Base-by-base conservation (phyloP, 169 alveolate species). In the Plasmodium gaboni region DNA sequence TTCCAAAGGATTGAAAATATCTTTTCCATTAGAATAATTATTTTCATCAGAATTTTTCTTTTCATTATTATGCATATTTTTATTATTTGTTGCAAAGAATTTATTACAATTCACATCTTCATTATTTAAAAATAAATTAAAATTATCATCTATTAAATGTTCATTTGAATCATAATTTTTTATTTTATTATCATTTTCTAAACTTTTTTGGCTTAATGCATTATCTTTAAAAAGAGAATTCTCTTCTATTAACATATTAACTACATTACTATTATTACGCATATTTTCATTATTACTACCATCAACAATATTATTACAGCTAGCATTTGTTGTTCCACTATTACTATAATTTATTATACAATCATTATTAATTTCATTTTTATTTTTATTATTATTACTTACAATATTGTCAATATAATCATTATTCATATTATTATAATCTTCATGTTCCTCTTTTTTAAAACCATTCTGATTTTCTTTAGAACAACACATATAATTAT, bases 101-200 rank as follows among this genome's bases (percentile, higher is more conserved):
- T 19, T 72, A 5, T 19, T 57, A 28, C 19, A 53, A 38, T 26
- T 13, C 12, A 72, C 10, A 2, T 72, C 70, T 12, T 57, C 78
- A 64, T 22, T 46, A 17, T 51, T 50, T 50, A 65, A 28, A 53
- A 64, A 76, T 26, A 76, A 26, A 17, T 65, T 76, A 28, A 76
- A 64, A 68, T 13, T 68, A n/a, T 64, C 68, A 12, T 76, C 76
- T 42, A 76, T 19, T 2, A 76, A 15, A 69, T 42, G 26, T n/a
- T 61, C 69, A 50, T 44, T 32, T 8, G 87, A 46, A 17, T 59
- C 42, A 19, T 28, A 22, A 65, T n/a, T 12, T 6, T 15, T 59
- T 59, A 15, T 17, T 17, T 26, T 44, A 13, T 17, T 19, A 9
- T 73, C 55, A 12, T 42, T 26, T 2, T 12, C 69, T 53, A n/a